Base-by-base conservation (phyloP, 371 early-diverging fungal genomes). In the Lichtheimia corymbifera region DNA sequence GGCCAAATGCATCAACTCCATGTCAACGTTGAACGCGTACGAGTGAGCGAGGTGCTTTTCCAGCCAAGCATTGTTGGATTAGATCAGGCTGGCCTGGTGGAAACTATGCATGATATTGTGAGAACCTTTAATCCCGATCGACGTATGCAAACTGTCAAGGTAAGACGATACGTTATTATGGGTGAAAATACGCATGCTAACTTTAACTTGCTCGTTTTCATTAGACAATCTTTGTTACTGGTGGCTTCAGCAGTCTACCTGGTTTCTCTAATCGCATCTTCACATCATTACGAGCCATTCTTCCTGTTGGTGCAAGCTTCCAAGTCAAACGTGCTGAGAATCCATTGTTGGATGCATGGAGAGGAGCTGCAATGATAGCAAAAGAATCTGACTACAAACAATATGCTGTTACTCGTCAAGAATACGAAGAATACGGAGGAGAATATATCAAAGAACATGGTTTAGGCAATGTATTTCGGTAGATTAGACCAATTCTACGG, bases 31-130 rank as follows among this genome's bases (percentile, higher is more conserved):
- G 96, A 96, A 63, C 86, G 95, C 24, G 85, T 90, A 15, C 78
- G 94, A 12, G 92, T 94, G 12, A 91, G 94, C 2, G 96, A 96
- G 76, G 89, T 86, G 0, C 65, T 95, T 3, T 96, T 96, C 69
- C 92, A 94, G 42, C 96, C 96, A 3, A 80, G 81, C 13, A 88
- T 95, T 35, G 74, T 91, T 51, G 96, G 96, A 6, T 71, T 94
- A 11, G 95, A 95, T 67, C 93, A 95, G 69, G 91, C 94, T 0
- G 95, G 95, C 2, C 63, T 95, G 17, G 71, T 88, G 0, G 95
- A 96, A 69, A 87, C 86, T 2, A 62, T 93, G 28, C 77, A 85
- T 20, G 87, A 89, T 60, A 76, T 93, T 4, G 68, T 93, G 6
- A 82, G 76, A 41, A 80, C 85, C 0, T 82, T 91, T 66, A 80